Conservation (phyloP, 106 monocot genomes). For the Allium sativum region DNA sequence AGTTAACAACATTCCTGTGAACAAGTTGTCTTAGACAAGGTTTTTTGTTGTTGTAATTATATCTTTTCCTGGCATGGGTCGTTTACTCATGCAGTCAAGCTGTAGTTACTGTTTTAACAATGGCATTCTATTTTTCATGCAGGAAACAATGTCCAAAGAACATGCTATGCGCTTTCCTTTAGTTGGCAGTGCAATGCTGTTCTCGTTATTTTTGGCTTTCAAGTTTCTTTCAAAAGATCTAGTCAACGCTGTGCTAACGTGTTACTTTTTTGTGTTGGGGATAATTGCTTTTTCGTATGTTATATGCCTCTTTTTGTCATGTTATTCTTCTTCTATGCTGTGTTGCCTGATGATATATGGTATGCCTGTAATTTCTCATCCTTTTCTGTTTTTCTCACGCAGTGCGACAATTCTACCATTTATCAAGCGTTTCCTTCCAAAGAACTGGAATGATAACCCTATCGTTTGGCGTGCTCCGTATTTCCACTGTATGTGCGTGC, state of each 20-base stretch:
- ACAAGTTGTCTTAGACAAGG: too few relatives aligned
- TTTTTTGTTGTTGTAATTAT: background rate
- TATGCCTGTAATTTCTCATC: background rate
- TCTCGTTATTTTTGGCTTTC: constrained; percentile 87
- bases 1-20: too few relatives aligned
- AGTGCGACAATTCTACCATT: constrained; percentile 77
- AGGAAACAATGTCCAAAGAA: constrained; percentile 99
- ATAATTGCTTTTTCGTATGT: constrained; percentile 78
- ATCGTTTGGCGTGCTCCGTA: constrained; percentile 64
- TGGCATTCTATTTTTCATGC: constrained; percentile 10
- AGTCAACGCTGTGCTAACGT: constrained; percentile 93
- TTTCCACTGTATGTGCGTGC: constrained; percentile 54
- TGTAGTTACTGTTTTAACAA: background rate
- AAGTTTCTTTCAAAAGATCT: constrained; percentile 96
- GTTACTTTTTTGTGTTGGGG: constrained; percentile 95
- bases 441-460: constrained; percentile 64
- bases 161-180: constrained; percentile 99
- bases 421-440: constrained; percentile 51
- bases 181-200: constrained; percentile 91
- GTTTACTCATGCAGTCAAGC: too few relatives aligned
- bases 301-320: background rate
- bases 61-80: too few relatives aligned
- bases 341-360: background rate
- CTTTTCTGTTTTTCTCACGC: constrained; percentile 8
- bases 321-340: background rate